These are phyloP conservation scores for Pythium dissotocum DNA, from an alignment of 352 stramenopile genomes.

Conservation along the genomic window DNA sequence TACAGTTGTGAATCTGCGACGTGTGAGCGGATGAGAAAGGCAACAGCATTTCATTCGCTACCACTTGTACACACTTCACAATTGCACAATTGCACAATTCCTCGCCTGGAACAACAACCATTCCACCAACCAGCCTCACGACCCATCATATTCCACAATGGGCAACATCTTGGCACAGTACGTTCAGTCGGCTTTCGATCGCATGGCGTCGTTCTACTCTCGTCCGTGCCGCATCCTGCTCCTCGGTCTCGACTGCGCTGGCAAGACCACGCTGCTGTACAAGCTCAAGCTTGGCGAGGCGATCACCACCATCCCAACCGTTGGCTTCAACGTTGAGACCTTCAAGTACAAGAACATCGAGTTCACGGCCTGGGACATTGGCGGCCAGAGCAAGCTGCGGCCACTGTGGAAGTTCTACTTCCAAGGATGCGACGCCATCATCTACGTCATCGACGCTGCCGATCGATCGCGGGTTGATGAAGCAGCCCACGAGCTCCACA, in stretches of 20 bases:
- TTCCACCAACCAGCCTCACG: no score
- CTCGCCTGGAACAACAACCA: no score
- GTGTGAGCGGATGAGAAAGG: no score
- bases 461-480: conserved; percentile 37
- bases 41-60: no score
- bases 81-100: no score
- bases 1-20: no score
- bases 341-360: conserved; percentile 70
- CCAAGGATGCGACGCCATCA: conserved; percentile 41
- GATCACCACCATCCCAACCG: conserved; percentile 77
- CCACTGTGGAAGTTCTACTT: conserved; percentile 67
- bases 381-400: conserved; percentile 43
- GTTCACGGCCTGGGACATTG: conserved; percentile 88
- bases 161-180: conserved; percentile 48
- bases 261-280: conserved; percentile 97
- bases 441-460: conserved; percentile 63
- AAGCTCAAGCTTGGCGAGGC: conserved; percentile 79
- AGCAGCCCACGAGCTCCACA: conserved; percentile 26
- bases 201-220: conserved; percentile 34
- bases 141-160: conserved; percentile 24
- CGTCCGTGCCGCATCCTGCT: conserved; percentile 75
- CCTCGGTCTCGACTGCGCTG: conserved; percentile 92
- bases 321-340: conserved; percentile 88
- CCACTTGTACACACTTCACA: no score
- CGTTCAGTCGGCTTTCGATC: conserved; percentile 34